Evolutionary conservation across 2,329 filamentous ascomycete genomes (phyloP), one percentile per base, ranked within the genome.

Genomic region (Arthrobotrys iridis): DNA sequence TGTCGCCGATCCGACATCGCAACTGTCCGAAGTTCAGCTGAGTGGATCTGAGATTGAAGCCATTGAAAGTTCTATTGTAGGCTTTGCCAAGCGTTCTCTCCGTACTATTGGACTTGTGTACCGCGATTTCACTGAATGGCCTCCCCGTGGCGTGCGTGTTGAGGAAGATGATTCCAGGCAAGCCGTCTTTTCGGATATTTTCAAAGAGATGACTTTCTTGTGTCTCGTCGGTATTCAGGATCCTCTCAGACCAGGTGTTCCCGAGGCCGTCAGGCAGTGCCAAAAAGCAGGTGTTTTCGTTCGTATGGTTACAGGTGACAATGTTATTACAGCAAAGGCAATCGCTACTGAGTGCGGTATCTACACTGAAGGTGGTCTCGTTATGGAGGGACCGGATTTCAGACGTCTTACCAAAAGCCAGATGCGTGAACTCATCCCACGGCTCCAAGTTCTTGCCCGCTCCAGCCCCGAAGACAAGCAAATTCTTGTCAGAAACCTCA

Each of bases 281-380:
- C 87, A 89, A 77, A 85, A 85, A 24, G 90, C 90, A 15, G 90
- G 90, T 64, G 90, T 93, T 13, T 85, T 88, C 65, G 89, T 91
- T 52, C 89, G 90, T 78, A 91, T 91, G 89, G 89, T 91, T 57
- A 91, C 89, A 22, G 89, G 88, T 78, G 89, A 92, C 81, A 92
- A 92, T 79, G 83, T 91, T 76, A 84, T 88, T 18, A 93, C 91
- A 20, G 91, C 90, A 6, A 87, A 87, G 58, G 91, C 91, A 1
- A 93, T 93, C 78, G 90, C 91, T 1, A 85, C 84, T 6, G 89
- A 93, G 72, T 93, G 91, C 77, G 91, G 91, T 57, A 91, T 93
- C 70, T 86, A 86, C 81, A 85, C 83, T 2, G 81, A 83, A 50
- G 86, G 86, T 45, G 88, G 86, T 3, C 82, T 89, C 72, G 87